Conservation (phyloP, 345 rosid genomes). For the Zanthoxylum bungeanum region DNA sequence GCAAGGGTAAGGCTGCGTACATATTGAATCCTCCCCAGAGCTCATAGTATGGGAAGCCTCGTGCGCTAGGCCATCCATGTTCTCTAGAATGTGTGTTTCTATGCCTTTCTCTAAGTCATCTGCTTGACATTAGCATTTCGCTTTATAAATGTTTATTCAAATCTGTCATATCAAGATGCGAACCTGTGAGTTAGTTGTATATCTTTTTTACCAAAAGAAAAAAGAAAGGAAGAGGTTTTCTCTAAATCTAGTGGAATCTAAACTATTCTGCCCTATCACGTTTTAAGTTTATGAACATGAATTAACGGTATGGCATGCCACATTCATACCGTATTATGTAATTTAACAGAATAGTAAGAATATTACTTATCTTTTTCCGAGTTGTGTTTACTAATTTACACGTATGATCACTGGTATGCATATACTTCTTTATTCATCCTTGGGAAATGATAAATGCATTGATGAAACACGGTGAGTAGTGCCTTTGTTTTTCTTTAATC, state of each 20-base stretch:
- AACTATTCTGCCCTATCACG: background rate
- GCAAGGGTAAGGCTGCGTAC: no score
- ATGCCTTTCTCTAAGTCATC: background rate
- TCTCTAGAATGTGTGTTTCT: background rate
- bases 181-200: background rate
- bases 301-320: no score
- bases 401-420: background rate
- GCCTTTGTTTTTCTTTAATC: background rate
- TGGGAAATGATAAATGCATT: background rate
- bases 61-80: no score
- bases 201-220: background rate
- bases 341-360: background rate
- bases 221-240: background rate
- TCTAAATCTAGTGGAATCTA: background rate
- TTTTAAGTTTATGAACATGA: background rate
- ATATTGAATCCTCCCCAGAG: no score
- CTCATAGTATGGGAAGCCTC: no score
- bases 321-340: background rate
- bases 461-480: background rate
- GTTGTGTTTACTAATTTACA: background rate
- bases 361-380: background rate
- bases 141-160: background rate
- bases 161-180: background rate
- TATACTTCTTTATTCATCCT: background rate
- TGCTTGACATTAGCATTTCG: background rate